These are phyloP conservation scores for Leavenworthia alabamica DNA, from an alignment of 345 rosid genomes.

Conservation along the genomic window DNA sequence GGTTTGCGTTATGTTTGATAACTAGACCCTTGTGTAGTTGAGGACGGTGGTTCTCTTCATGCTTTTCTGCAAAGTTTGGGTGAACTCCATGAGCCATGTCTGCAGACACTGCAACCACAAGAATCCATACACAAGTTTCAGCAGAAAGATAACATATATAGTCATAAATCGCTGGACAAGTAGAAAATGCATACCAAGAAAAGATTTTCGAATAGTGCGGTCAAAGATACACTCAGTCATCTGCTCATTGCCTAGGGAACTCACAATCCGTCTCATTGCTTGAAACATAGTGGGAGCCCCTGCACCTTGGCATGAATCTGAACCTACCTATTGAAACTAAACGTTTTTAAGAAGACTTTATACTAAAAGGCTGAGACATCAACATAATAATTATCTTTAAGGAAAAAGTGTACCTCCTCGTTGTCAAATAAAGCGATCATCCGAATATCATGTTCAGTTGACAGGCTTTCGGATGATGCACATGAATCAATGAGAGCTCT, in stretches of 20 bases:
- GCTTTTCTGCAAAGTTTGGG: constrained; percentile 81
- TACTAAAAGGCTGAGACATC: background rate
- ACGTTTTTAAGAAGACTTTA: background rate
- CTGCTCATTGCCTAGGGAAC: constrained; percentile 52
- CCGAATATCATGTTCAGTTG: constrained; percentile 58
- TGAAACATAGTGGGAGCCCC: constrained; percentile 94
- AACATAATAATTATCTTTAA: background rate
- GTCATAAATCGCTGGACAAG: background rate
- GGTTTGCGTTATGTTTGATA: constrained; percentile 92
- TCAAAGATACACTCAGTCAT: constrained; percentile 55
- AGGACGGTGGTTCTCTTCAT: constrained; percentile 86
- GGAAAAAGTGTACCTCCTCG: constrained; percentile 64
- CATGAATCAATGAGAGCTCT: constrained; percentile 86
- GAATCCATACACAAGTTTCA: constrained; percentile 7
- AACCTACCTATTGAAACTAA: constrained; percentile 64
- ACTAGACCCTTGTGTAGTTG: constrained; percentile 89
- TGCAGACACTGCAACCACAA: constrained; percentile 57
- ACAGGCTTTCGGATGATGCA: constrained; percentile 41
- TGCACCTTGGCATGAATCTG: constrained; percentile 85
- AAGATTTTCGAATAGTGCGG: constrained; percentile 72
- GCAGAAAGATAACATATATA: background rate
- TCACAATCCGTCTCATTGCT: constrained; percentile 78
- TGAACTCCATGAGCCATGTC: constrained; percentile 99
- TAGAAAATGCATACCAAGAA: constrained; percentile 54
- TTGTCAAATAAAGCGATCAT: constrained; percentile 95